A percentile compares a stretch with the other conserved stretches of the same genome.
Evolutionary conservation across 257 asterid genomes (phyloP).

Genomic region (Primulina tabacum): DNA sequence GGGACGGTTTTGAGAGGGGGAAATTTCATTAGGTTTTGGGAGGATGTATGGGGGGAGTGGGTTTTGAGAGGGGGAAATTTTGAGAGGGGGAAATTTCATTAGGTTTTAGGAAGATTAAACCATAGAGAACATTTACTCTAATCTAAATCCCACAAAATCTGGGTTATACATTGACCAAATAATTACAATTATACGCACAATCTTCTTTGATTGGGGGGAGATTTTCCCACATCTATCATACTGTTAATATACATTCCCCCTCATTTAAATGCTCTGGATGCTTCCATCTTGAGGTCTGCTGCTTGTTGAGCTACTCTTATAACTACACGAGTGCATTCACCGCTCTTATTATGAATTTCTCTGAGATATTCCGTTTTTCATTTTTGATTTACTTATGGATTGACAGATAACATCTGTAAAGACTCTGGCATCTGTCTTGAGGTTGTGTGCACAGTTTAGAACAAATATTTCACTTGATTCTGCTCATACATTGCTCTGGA

Average conservation of each 20-base stretch:
- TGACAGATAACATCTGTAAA: slow-evolving; percentile 59
- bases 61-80: too few species aligned
- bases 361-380: slow-evolving; percentile 4
- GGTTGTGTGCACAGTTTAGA: slow-evolving; percentile 58
- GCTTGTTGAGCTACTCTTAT: not conserved
- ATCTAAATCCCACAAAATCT: not conserved
- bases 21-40: too few species aligned
- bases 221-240: not conserved
- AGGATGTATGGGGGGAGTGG: too few species aligned
- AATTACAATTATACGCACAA: not conserved
- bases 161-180: not conserved
- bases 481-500: slow-evolving; percentile 67
- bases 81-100: too few species aligned
- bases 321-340: slow-evolving; percentile 10
- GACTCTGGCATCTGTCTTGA: slow-evolving; percentile 59
- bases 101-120: too few species aligned
- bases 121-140: too few species aligned
- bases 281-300: not conserved
- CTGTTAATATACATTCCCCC: slow-evolving; percentile 2
- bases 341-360: slow-evolving; percentile 13
- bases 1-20: too few species aligned
- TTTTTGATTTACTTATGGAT: slow-evolving; percentile 19
- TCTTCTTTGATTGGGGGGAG: too few species aligned
- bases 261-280: not conserved
- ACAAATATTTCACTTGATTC: slow-evolving; percentile 37